Conservation (phyloP, 2,329 filamentous ascomycete species). For the Colletotrichum lentis region DNA sequence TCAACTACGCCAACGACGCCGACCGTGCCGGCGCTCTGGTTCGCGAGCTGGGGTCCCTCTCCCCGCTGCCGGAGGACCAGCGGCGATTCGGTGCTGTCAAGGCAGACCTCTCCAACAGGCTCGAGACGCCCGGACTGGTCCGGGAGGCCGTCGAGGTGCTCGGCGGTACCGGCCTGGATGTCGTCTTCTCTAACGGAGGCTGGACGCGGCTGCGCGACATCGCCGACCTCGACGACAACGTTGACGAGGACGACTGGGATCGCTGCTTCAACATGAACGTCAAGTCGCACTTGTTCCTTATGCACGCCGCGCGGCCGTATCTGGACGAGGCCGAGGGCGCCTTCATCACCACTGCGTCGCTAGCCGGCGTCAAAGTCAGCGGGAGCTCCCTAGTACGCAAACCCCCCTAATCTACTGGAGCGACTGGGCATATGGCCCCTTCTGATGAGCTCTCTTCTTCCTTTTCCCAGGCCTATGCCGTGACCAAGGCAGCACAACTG, state of each 20-base stretch:
- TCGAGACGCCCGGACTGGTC: slow-evolving; percentile 68
- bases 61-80: slow-evolving; percentile 42
- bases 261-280: slow-evolving; percentile 60
- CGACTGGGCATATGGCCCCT: neutral
- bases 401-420: neutral
- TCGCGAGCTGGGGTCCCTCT: slow-evolving; percentile 54
- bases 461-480: slow-evolving; percentile 68
- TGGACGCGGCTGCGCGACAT: slow-evolving; percentile 60
- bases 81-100: slow-evolving; percentile 62
- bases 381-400: slow-evolving; percentile 65
- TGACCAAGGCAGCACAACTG: slow-evolving; percentile 78
- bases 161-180: slow-evolving; percentile 70
- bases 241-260: slow-evolving; percentile 58
- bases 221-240: slow-evolving; percentile 56
- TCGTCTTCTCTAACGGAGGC: slow-evolving; percentile 78
- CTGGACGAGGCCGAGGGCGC: slow-evolving; percentile 60
- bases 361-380: slow-evolving; percentile 70
- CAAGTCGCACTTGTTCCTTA: slow-evolving; percentile 58
- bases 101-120: slow-evolving; percentile 70
- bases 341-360: slow-evolving; percentile 70
- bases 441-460: neutral
- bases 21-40: slow-evolving; percentile 64
- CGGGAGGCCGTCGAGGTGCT: slow-evolving; percentile 65
- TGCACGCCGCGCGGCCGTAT: slow-evolving; percentile 53
- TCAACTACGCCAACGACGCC: slow-evolving; percentile 70